These are phyloP conservation scores for Talinum fruticosum DNA, from an alignment of 148 eudicot species.

Conservation along the genomic window DNA sequence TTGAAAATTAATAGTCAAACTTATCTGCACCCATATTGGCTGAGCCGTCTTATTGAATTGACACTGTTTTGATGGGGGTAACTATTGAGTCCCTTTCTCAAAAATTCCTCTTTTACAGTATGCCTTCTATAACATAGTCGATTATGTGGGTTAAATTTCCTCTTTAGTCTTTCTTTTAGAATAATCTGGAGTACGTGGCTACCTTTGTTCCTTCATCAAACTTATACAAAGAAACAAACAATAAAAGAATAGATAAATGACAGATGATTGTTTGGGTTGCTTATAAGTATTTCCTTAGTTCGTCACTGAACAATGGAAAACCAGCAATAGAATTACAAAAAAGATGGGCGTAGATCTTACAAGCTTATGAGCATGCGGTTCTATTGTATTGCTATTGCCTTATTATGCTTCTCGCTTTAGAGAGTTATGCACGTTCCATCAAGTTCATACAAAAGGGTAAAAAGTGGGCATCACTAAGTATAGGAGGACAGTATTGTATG, in stretches of 20 bases:
- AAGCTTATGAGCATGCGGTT: not conserved
- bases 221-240: not conserved
- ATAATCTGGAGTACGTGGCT: slow-evolving; percentile 8
- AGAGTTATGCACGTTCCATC: not conserved
- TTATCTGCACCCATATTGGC: slow-evolving; percentile 7
- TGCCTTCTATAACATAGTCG: not conserved
- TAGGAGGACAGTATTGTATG: not conserved
- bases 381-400: not conserved
- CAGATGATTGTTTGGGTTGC: not conserved
- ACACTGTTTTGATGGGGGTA: slow-evolving; percentile 10
- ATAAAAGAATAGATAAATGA: not conserved
- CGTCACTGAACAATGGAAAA: not conserved
- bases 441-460: not conserved
- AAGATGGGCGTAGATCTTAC: not conserved
- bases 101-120: not conserved
- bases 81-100: slow-evolving; percentile 17
- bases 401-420: not conserved
- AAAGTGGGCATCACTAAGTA: not conserved
- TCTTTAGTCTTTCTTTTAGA: not conserved
- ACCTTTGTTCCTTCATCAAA: not conserved
- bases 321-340: not conserved
- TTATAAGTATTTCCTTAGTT: not conserved
- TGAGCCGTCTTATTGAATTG: slow-evolving; percentile 8
- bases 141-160: not conserved
- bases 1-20: slow-evolving; percentile 17